Conservation (phyloP, 257 asterid genomes). For the Avicennia marina region DNA sequence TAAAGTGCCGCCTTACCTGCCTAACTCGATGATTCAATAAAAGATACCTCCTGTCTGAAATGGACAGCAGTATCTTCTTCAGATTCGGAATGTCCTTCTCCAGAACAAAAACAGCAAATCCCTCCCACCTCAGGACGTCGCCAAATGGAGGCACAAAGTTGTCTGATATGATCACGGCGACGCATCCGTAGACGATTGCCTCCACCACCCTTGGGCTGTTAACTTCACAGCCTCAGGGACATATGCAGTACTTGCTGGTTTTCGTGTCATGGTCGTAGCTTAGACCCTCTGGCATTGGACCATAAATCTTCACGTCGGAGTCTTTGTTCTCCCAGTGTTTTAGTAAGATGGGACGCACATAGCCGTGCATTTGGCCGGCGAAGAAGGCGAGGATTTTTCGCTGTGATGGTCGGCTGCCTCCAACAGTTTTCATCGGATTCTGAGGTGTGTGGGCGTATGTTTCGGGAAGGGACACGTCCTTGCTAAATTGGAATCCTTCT, state of each 20-base stretch:
- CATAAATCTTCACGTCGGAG: slow-evolving; percentile 72
- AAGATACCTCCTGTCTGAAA: slow-evolving; percentile 46
- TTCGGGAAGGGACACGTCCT: slow-evolving; percentile 86
- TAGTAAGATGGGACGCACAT: slow-evolving; percentile 71
- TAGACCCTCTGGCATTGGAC: slow-evolving; percentile 39
- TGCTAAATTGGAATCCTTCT: slow-evolving; percentile 71
- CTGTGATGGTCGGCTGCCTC: slow-evolving; percentile 66
- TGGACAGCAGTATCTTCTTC: slow-evolving; percentile 59
- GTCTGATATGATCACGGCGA: slow-evolving; percentile 84
- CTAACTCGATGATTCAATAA: slow-evolving; percentile 69
- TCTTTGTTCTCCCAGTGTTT: slow-evolving; percentile 75
- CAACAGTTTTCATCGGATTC: slow-evolving; percentile 56
- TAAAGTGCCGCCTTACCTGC: slow-evolving; percentile 75
- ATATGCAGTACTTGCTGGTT: slow-evolving; percentile 88
- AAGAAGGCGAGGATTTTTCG: slow-evolving; percentile 77
- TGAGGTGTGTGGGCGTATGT: slow-evolving; percentile 45
- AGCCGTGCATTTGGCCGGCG: slow-evolving; percentile 93
- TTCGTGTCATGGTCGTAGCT: slow-evolving; percentile 73
- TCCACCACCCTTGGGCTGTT: slow-evolving; percentile 97
- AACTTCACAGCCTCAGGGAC: slow-evolving; percentile 85
- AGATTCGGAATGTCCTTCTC: slow-evolving; percentile 76
- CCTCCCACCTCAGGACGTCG: slow-evolving; percentile 78
- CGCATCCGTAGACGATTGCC: slow-evolving; percentile 86
- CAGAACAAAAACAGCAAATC: slow-evolving; percentile 67
- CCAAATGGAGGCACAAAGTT: slow-evolving; percentile 81